phyloP scores from a whole-genome alignment of 495 filamentous ascomycete species.

The Aspergillus taichungensis region DNA sequence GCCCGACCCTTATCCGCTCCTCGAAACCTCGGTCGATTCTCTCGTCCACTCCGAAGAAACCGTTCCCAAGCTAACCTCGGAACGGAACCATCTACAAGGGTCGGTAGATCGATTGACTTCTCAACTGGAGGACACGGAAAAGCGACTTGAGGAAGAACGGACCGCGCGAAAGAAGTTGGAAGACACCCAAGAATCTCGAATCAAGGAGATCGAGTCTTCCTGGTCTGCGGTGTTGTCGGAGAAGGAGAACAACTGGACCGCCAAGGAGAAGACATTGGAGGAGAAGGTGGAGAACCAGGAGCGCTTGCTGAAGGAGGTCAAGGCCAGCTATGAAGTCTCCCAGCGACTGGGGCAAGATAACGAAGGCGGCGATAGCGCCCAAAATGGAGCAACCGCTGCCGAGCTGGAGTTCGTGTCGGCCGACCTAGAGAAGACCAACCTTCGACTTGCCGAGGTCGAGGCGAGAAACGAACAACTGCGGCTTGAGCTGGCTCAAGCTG shows the following conservation, averaged over 20 bases:
- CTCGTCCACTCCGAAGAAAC: conserved; percentile 85
- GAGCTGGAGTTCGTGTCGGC: conserved; percentile 89
- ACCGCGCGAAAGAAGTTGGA: conserved; percentile 64
- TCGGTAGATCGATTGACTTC: conserved; percentile 72
- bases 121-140: conserved; percentile 85
- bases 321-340: conserved; percentile 94
- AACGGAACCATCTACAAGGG: conserved; percentile 78
- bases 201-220: conserved; percentile 80
- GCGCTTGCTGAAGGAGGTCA: conserved; percentile 82
- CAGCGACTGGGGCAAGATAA: conserved; percentile 72
- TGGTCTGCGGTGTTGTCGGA: conserved; percentile 90
- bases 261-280: conserved; percentile 84
- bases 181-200: conserved; percentile 60
- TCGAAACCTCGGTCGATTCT: conserved; percentile 93
- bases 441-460: conserved; percentile 83
- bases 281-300: conserved; percentile 95
- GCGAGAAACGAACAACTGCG: conserved; percentile 90
- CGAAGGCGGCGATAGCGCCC: conserved; percentile 49
- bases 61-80: conserved; percentile 72
- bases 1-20: conserved; percentile 89
- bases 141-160: conserved; percentile 63
- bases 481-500: conserved; percentile 80
- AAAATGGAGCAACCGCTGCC: conserved; percentile 63
- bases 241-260: conserved; percentile 92
- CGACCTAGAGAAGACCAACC: conserved; percentile 82